A percentile compares a stretch with the other conserved stretches of the same genome.
Conservation (phyloP, 805 yeast species). For the Ogataea methanolica region DNA sequence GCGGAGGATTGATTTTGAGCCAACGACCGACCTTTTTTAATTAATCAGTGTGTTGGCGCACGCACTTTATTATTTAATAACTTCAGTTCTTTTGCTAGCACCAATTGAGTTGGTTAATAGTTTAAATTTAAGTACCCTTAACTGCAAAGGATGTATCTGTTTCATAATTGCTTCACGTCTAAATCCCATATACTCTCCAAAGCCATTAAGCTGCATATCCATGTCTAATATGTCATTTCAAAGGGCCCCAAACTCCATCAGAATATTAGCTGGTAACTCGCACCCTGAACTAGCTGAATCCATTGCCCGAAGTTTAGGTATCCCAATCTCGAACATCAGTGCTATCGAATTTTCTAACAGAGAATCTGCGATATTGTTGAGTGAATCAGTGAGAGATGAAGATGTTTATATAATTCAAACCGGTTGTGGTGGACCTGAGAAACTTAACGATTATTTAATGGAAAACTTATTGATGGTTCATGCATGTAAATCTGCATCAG, state of each 20-base stretch:
- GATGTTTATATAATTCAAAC: constrained; percentile 84
- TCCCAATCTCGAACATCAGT: constrained; percentile 67
- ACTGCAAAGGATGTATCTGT: too few species aligned
- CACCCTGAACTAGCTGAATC: constrained; percentile 79
- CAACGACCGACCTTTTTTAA: too few species aligned
- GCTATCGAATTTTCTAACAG: constrained; percentile 83
- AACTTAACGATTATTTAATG: constrained; percentile 78
- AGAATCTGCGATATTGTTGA: constrained; percentile 85
- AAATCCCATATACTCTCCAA: neutral
- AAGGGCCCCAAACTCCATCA: constrained; percentile 40
- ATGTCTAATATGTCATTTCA: constrained; percentile 26
- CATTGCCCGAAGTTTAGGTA: constrained; percentile 62
- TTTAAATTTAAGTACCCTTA: too few species aligned
- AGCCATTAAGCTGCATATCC: neutral
- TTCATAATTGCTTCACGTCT: too few species aligned
- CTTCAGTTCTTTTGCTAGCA: too few species aligned
- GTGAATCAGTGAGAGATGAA: constrained; percentile 87
- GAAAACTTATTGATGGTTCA: constrained; percentile 86
- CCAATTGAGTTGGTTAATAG: too few species aligned
- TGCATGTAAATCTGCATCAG: constrained; percentile 95
- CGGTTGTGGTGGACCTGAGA: constrained; percentile 75
- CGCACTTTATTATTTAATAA: too few species aligned
- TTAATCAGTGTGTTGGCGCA: too few species aligned
- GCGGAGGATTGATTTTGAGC: too few species aligned
- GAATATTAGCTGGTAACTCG: constrained; percentile 59